A percentile compares a stretch with the other conserved stretches of the same genome.
These are phyloP conservation scores for Sporisorium graminicola DNA, from an alignment of 1,284 basidiomycete species.

Conservation along the genomic window DNA sequence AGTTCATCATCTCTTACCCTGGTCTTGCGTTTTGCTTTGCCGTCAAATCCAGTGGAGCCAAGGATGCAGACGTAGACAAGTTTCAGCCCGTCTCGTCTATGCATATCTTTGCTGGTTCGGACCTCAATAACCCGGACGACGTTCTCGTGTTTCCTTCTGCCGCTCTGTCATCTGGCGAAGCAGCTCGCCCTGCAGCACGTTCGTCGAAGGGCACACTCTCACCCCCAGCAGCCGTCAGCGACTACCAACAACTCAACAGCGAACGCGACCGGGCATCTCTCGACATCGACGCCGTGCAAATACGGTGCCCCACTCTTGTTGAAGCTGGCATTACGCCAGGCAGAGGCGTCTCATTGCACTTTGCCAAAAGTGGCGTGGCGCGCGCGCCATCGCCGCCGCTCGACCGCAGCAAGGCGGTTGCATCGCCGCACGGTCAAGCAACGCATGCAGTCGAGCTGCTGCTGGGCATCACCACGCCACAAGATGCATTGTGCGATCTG, in stretches of 20 bases:
- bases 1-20: conserved; percentile 47
- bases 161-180: not conserved
- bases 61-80: conserved; percentile 39
- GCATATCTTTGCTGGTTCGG: conserved; percentile 42
- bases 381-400: conserved; percentile 17
- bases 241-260: conserved; percentile 30
- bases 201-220: conserved; percentile 35
- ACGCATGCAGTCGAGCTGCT: conserved; percentile 27
- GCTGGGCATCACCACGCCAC: conserved; percentile 45
- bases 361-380: conserved; percentile 15
- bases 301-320: conserved; percentile 26
- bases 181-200: conserved; percentile 1
- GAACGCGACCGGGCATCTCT: conserved; percentile 45
- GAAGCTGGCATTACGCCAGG: conserved; percentile 32
- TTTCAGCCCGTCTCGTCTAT: conserved; percentile 43
- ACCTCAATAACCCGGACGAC: conserved; percentile 38
- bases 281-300: conserved; percentile 38
- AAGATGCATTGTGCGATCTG: conserved; percentile 46
- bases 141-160: conserved; percentile 26
- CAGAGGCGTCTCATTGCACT: conserved; percentile 25
- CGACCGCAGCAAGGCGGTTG: not conserved
- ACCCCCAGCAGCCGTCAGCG: conserved; percentile 21
- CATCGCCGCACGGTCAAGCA: conserved; percentile 2
- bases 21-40: conserved; percentile 49
- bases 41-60: conserved; percentile 16